Conservation (phyloP, 805 yeast species). For the Kuraishia capsulata region DNA sequence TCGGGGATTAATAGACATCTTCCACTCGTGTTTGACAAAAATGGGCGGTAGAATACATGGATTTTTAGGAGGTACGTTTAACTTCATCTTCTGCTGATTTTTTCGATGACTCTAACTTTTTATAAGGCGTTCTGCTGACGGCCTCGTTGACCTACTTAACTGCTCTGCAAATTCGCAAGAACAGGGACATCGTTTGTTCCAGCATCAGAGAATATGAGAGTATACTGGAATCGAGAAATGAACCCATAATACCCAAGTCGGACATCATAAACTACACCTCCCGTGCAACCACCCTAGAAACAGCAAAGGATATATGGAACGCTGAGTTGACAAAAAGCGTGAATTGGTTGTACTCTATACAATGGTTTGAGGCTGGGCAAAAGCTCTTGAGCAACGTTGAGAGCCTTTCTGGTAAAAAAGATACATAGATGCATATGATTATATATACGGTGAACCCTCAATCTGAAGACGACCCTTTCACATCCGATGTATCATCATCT, state of each 20-base stretch:
- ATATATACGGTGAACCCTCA: not conserved
- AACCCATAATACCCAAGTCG: constrained; percentile 34
- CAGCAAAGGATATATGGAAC: constrained; percentile 74
- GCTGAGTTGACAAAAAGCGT: constrained; percentile 57
- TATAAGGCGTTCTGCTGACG: constrained; percentile 52
- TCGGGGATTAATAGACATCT: too few relatives aligned
- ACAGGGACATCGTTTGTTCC: constrained; percentile 34
- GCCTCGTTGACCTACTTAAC: constrained; percentile 57
- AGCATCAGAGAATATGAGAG: constrained; percentile 39
- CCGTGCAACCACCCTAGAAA: constrained; percentile 41
- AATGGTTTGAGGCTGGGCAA: constrained; percentile 34
- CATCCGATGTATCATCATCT: not conserved
- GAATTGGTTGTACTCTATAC: constrained; percentile 51
- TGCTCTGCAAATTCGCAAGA: constrained; percentile 41
- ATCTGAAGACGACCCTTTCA: not conserved
- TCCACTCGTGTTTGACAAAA: too few relatives aligned
- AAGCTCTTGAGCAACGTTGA: constrained; percentile 23
- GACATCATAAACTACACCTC: constrained; percentile 34
- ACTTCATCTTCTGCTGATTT: not conserved
- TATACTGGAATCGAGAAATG: constrained; percentile 44
- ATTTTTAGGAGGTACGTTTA: constrained; percentile 37
- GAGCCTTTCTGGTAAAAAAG: not conserved
- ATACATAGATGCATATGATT: not conserved
- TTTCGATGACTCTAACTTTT: too few relatives aligned
- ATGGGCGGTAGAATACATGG: constrained; percentile 44